A percentile compares a stretch with the other conserved stretches of the same genome.
phyloP scores from a whole-genome alignment of 176 grass and related monocot genomes.

The Bromus sterilis region DNA sequence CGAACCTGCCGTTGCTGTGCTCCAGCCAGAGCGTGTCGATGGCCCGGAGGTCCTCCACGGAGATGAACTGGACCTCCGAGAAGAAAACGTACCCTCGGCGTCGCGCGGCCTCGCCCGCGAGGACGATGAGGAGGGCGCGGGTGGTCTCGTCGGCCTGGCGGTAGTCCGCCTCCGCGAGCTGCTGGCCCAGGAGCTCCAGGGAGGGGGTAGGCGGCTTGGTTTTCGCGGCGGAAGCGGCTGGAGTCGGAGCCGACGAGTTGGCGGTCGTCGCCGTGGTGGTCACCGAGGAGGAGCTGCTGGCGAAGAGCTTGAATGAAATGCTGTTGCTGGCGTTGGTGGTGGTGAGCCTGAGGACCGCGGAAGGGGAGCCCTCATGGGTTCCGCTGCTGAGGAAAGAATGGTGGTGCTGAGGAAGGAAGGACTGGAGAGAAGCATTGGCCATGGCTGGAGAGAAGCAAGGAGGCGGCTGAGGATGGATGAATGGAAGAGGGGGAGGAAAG shows the following conservation, averaged over 20 bases:
- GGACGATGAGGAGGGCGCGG: constrained; percentile 62
- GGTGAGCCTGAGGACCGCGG: constrained; percentile 22
- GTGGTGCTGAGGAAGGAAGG: constrained; percentile 54
- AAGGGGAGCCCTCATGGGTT: constrained; percentile 34
- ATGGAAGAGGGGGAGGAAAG: not conserved
- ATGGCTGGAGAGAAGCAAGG: constrained; percentile 11
- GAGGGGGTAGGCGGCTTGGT: constrained; percentile 26
- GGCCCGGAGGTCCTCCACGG: constrained; percentile 38
- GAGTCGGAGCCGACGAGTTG: constrained; percentile 18
- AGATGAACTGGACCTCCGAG: constrained; percentile 86
- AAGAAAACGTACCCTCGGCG: constrained; percentile 96
- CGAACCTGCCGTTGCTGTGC: constrained; percentile 69
- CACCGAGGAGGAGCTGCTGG: constrained; percentile 50
- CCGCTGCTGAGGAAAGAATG: constrained; percentile 29
- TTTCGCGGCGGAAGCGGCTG: not conserved
- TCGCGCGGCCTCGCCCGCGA: constrained; percentile 70
- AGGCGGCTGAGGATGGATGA: not conserved
- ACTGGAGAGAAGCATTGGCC: constrained; percentile 50
- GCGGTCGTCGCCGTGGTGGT: constrained; percentile 12
- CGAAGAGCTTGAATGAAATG: constrained; percentile 50
- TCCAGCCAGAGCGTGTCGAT: constrained; percentile 74
- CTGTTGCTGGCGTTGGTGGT: constrained; percentile 1
- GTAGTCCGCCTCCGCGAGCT: constrained; percentile 47
- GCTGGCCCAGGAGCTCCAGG: constrained; percentile 43
- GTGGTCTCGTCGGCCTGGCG: constrained; percentile 84